Base-by-base conservation (phyloP, 345 rosid species). In the Ceriops decandra region DNA sequence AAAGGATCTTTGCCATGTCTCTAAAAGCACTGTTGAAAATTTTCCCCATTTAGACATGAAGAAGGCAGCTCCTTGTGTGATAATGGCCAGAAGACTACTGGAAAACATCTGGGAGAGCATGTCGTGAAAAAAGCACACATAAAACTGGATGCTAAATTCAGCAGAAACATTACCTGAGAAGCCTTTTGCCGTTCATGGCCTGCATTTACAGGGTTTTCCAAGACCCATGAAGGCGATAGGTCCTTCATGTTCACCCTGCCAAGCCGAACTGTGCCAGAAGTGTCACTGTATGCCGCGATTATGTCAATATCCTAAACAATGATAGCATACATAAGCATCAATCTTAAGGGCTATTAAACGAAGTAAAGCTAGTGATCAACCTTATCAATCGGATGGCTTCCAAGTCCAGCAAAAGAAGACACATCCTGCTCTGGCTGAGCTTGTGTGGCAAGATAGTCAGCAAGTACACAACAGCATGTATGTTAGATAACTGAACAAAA, bases 221-320 rank as follows among this genome's bases (percentile, higher is more conserved):
- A 79, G 64, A 90, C 79, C 99, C 99, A 95, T 22, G 99, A 95
- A 68, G 90, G 68, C 66, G 99, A 95, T 56, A 90, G 90, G 75
- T 87, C 83, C 78, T 85, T 90, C 92, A 92, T 85, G 82, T 90
- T 92, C 68, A 90, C 85, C 67, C 77, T 84, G 74, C 87, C 82
- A 66, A 86, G 76, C 46, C 80, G 85, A 81, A 92, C 42, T 60
- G 68, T 76, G 24, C 98, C 97, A 22, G 83, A 72, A 67, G 78
- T 78, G 76, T 87, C 93, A 81, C 85, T 91, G 85, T 95, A 95
- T 27, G 96, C 81, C 16, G 88, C 95, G 83, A 87, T 82, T 68
- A 92, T 88, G 83, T 82, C 88, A 82, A 95, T 82, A 82, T 95
- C 99, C 98, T 95, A 83, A 57, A 81, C 60, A 68, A 56, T 28